These are phyloP conservation scores for Wickerhamomyces strasburgensis DNA, from an alignment of 805 yeast species.

Conservation along the genomic window DNA sequence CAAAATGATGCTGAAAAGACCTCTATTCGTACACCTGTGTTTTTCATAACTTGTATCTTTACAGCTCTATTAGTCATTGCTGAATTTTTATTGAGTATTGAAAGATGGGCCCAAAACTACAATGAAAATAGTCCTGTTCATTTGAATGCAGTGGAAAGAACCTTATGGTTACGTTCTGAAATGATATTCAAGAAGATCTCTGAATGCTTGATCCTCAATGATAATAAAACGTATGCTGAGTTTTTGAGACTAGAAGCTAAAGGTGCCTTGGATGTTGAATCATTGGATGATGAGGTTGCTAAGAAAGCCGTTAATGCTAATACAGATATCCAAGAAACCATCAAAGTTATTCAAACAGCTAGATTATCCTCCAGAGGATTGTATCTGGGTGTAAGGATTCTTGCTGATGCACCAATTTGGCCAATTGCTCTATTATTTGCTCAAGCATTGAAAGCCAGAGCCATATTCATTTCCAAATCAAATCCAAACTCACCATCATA, in stretches of 20 bases:
- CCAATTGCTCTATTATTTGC: conserved; percentile 76
- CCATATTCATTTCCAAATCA: conserved; percentile 33
- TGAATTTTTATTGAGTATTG: conserved; percentile 55
- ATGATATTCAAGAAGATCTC: conserved; percentile 57
- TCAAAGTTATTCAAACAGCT: conserved; percentile 42
- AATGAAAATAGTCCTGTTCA: conserved; percentile 20
- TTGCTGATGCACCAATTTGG: conserved; percentile 87
- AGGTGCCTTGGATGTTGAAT: conserved; percentile 51
- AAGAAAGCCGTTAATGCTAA: conserved; percentile 42
- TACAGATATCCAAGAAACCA: conserved; percentile 37
- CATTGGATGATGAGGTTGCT: conserved; percentile 46
- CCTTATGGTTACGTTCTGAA: conserved; percentile 63
- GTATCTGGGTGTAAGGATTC: conserved; percentile 66
- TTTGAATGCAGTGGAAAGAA: conserved; percentile 47
- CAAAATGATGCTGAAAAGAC: conserved; percentile 61
- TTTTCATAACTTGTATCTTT: conserved; percentile 66
- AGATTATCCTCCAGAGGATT: conserved; percentile 52
- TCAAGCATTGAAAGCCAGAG: conserved; percentile 68
- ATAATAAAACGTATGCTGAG: conserved; percentile 54
- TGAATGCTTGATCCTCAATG: conserved; percentile 46
- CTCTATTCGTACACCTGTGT: conserved; percentile 69
- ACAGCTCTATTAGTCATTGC: conserved; percentile 58
- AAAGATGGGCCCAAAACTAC: conserved; percentile 42
- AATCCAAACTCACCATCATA: conserved; percentile 17
- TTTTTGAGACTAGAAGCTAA: conserved; percentile 52